A percentile compares a stretch with the other conserved stretches of the same genome.
Evolutionary conservation across 495 filamentous ascomycete species (phyloP).

Genomic region (Xylaria cubensis): DNA sequence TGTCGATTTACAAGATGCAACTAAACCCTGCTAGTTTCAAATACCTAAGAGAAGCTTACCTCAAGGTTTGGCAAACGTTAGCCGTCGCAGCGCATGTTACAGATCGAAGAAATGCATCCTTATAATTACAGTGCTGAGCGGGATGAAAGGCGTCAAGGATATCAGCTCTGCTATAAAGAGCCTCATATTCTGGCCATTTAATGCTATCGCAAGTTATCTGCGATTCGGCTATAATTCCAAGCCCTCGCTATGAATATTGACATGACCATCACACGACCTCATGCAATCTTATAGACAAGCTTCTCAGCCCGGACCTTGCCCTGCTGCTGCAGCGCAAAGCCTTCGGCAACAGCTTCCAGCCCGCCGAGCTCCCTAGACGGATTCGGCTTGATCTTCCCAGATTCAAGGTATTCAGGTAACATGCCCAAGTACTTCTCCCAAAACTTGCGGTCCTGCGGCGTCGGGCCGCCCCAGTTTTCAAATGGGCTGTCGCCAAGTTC

Average conservation of each 20-base stretch:
- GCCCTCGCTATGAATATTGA: neutral
- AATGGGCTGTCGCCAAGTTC: conserved; percentile 22
- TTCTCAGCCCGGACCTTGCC: conserved; percentile 47
- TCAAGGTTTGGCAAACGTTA: no score
- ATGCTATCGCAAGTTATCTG: no score
- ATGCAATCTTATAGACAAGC: conserved; percentile 42
- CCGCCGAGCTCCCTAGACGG: conserved; percentile 36
- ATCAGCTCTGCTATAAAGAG: no score
- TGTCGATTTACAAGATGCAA: no score
- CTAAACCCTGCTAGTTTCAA: no score
- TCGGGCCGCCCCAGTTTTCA: conserved; percentile 33
- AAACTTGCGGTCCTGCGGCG: conserved; percentile 33
- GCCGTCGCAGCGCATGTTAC: no score
- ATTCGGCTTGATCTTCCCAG: conserved; percentile 37
- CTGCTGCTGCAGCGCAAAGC: conserved; percentile 37
- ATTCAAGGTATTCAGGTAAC: conserved; percentile 32
- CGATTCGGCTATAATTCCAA: no score
- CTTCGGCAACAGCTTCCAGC: conserved; percentile 39
- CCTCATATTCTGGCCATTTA: no score
- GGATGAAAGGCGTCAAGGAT: no score
- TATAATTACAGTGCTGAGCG: no score
- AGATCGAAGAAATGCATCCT: no score
- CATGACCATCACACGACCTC: neutral
- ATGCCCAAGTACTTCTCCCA: conserved; percentile 39
- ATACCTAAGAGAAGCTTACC: no score